A percentile compares a stretch with the other conserved stretches of the same genome.
phyloP scores from a whole-genome alignment of 306 rosid species.

The Vachellia collinsii region DNA sequence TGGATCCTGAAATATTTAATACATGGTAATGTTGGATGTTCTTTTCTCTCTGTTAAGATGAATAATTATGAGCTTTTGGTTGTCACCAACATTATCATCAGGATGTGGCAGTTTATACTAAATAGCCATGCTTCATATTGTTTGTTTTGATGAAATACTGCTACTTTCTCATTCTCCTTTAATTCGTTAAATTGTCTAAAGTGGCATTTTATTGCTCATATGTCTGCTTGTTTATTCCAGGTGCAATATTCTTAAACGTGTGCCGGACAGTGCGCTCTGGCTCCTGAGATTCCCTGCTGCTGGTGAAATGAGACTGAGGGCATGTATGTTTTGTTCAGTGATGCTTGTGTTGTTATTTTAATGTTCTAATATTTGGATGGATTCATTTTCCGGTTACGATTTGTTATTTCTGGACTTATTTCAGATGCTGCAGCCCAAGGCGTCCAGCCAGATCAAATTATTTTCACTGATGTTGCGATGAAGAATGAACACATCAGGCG shows the following conservation, averaged over 20 bases:
- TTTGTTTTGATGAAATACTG: not conserved
- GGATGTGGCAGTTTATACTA: not conserved
- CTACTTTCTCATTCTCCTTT: not conserved
- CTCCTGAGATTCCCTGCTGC: conserved; percentile 98
- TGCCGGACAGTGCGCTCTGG: conserved; percentile 97
- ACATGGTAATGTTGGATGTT: conserved; percentile 67
- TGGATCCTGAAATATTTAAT: conserved; percentile 96
- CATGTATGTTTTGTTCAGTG: conserved; percentile 63
- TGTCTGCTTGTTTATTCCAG: conserved; percentile 45
- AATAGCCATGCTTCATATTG: not conserved
- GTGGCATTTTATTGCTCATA: conserved; percentile 14
- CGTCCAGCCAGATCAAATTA: conserved; percentile 88
- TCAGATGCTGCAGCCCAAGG: conserved; percentile 94
- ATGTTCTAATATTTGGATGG: not conserved
- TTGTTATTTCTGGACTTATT: conserved; percentile 28
- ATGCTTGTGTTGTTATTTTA: not conserved
- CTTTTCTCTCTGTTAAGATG: conserved; percentile 20
- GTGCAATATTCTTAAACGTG: conserved; percentile 97
- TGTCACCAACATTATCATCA: no score
- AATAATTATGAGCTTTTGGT: not conserved
- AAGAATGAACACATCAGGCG: conserved; percentile 95
- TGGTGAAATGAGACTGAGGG: conserved; percentile 88
- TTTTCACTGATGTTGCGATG: conserved; percentile 98
- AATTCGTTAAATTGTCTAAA: not conserved
- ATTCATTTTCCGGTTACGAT: not conserved